phyloP scores from a whole-genome alignment of 176 grass and related monocot species.

The Ampelocalamus luodianensis region DNA sequence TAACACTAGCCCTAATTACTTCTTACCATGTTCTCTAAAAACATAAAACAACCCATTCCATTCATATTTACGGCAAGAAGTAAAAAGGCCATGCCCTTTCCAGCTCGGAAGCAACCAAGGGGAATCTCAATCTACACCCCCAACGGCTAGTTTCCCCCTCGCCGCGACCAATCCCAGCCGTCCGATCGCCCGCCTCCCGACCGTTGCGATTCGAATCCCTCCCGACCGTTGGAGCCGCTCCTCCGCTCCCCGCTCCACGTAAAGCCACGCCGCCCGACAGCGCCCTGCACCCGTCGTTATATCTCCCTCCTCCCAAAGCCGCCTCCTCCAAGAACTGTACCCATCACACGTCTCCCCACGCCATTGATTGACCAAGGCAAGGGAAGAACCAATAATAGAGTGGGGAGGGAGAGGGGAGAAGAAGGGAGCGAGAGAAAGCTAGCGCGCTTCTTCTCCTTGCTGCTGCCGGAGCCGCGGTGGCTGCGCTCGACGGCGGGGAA shows the following conservation, averaged over 20 bases:
- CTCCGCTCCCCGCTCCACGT: slow-evolving; percentile 30
- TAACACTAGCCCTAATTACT: neutral
- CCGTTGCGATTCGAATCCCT: slow-evolving; percentile 68
- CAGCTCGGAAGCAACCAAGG: neutral
- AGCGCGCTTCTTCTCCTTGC: neutral
- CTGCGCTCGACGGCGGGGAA: slow-evolving; percentile 55
- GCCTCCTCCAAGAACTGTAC: slow-evolving; percentile 36
- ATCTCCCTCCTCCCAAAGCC: slow-evolving; percentile 22
- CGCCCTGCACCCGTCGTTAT: slow-evolving; percentile 26
- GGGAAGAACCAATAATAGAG: neutral
- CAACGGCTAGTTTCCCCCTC: slow-evolving; percentile 66
- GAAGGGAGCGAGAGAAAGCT: neutral
- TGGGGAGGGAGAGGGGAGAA: neutral
- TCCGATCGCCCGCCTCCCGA: slow-evolving; percentile 48
- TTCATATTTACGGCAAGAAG: neutral
- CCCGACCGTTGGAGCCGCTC: slow-evolving; percentile 66
- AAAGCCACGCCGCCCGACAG: slow-evolving; percentile 28
- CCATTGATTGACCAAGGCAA: neutral
- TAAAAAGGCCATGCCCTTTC: neutral
- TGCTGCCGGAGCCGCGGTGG: slow-evolving; percentile 58
- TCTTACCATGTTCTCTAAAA: neutral
- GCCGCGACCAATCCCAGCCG: slow-evolving; percentile 50
- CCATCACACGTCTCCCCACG: neutral
- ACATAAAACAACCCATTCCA: neutral
- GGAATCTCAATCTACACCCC: neutral